Evolutionary conservation across 345 rosid species (phyloP).

Genomic region (Salix purpurea): DNA sequence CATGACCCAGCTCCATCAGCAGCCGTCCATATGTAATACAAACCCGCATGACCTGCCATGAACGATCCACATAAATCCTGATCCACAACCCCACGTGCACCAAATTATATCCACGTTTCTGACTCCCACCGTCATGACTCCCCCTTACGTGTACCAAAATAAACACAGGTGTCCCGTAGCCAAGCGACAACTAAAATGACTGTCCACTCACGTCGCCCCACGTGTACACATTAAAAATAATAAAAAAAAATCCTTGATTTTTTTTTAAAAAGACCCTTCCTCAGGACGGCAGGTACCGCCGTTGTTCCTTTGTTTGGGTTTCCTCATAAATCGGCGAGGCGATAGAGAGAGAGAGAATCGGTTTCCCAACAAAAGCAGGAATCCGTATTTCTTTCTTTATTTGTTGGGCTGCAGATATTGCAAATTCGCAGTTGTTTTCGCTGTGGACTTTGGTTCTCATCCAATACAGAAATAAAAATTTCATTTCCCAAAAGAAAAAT

Average conservation of each 20-base stretch:
- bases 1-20: no score
- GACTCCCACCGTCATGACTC: background rate
- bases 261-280: background rate
- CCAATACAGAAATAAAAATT: background rate
- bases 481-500: no score
- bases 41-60: background rate
- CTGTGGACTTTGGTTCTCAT: constrained; percentile 1
- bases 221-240: background rate
- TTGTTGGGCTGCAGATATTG: background rate
- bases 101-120: background rate
- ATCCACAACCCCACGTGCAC: background rate
- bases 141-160: background rate
- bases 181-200: background rate
- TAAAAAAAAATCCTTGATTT: background rate
- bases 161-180: background rate
- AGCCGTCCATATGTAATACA: background rate
- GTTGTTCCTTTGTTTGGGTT: background rate
- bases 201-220: background rate
- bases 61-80: background rate
- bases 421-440: background rate
- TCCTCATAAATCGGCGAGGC: background rate
- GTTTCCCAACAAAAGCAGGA: background rate
- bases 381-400: constrained; percentile 5
- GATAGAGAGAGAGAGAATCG: no score
- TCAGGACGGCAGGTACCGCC: background rate